phyloP scores from a whole-genome alignment of 2,329 filamentous ascomycete species.

The Ophiosphaerella narmari region DNA sequence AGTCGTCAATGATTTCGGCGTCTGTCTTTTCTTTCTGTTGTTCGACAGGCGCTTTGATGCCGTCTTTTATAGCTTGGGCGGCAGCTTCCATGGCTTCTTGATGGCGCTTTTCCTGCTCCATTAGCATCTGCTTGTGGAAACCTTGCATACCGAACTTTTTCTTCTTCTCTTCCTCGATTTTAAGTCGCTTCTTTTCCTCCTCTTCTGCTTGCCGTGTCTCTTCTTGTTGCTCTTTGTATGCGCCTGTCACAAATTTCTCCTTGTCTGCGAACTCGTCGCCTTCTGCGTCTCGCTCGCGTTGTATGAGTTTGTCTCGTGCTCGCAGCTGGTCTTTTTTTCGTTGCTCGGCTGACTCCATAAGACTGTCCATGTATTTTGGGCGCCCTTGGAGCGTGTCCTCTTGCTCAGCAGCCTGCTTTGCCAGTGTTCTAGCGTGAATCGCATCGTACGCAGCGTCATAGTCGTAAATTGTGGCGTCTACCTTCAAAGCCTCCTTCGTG shows the following conservation, averaged over 20 bases:
- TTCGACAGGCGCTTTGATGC: slow-evolving; percentile 36
- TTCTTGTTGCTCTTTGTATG: slow-evolving; percentile 80
- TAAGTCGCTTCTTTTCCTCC: slow-evolving; percentile 70
- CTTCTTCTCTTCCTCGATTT: slow-evolving; percentile 68
- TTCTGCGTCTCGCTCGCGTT: slow-evolving; percentile 76
- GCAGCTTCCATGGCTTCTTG: slow-evolving; percentile 71
- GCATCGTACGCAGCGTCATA: slow-evolving; percentile 84
- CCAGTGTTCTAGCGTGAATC: slow-evolving; percentile 62
- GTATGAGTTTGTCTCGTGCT: slow-evolving; percentile 79
- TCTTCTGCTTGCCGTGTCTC: slow-evolving; percentile 72
- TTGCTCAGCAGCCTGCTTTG: slow-evolving; percentile 60
- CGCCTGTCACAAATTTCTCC: slow-evolving; percentile 83
- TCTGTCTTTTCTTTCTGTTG: slow-evolving; percentile 51
- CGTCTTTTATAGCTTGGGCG: slow-evolving; percentile 48
- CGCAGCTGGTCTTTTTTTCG: slow-evolving; percentile 78
- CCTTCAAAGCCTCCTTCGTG: slow-evolving; percentile 65
- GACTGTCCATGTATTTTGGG: slow-evolving; percentile 77
- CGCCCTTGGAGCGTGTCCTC: slow-evolving; percentile 63
- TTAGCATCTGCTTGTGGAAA: slow-evolving; percentile 76
- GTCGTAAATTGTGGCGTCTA: slow-evolving; percentile 80
- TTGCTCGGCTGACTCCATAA: slow-evolving; percentile 74
- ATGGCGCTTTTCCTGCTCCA: slow-evolving; percentile 71
- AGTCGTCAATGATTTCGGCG: slow-evolving; percentile 67
- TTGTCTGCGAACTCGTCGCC: slow-evolving; percentile 81
- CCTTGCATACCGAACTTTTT: slow-evolving; percentile 73